These are phyloP conservation scores for Lactuca sativa DNA, from an alignment of 129 eudicot genomes.

Conservation along the genomic window DNA sequence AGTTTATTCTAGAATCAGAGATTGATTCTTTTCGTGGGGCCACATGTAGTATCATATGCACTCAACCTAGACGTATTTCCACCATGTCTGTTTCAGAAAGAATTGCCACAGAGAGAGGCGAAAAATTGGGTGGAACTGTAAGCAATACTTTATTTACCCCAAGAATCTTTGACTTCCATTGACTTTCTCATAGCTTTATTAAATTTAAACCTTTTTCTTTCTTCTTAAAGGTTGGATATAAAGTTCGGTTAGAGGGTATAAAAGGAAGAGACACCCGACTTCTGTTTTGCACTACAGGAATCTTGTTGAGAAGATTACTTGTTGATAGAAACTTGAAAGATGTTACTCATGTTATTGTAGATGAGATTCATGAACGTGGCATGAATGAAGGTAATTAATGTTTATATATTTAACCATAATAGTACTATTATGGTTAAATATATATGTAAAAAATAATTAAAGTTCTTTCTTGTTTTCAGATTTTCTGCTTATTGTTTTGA, in stretches of 20 bases:
- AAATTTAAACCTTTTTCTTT: conserved; percentile 6
- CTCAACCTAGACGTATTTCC: conserved; percentile 97
- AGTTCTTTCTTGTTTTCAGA: conserved; percentile 46
- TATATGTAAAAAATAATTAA: no score
- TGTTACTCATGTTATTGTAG: conserved; percentile 88
- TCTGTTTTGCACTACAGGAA: conserved; percentile 95
- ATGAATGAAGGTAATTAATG: conserved; percentile 83
- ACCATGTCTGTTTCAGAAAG: conserved; percentile 98
- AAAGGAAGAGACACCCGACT: conserved; percentile 96
- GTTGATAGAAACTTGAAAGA: conserved; percentile 84
- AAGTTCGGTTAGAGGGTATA: conserved; percentile 92
- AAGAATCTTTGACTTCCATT: conserved; percentile 8
- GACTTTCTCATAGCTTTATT: conserved; percentile 12
- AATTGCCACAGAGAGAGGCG: conserved; percentile 94
- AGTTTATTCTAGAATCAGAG: conserved; percentile 87
- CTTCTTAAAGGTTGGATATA: conserved; percentile 76
- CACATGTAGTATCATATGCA: conserved; percentile 80
- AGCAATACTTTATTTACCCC: conserved; percentile 28
- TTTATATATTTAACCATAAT: no score
- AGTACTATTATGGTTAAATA: background rate
- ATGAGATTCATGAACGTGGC: conserved; percentile 99
- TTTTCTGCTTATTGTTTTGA: conserved; percentile 86
- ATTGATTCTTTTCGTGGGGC: conserved; percentile 70
- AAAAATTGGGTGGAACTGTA: conserved; percentile 83
- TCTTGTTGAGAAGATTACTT: conserved; percentile 77